Evolutionary conservation across 257 asterid species (phyloP), one percentile per base, ranked within the genome.

Genomic region (Petunia secreta): DNA sequence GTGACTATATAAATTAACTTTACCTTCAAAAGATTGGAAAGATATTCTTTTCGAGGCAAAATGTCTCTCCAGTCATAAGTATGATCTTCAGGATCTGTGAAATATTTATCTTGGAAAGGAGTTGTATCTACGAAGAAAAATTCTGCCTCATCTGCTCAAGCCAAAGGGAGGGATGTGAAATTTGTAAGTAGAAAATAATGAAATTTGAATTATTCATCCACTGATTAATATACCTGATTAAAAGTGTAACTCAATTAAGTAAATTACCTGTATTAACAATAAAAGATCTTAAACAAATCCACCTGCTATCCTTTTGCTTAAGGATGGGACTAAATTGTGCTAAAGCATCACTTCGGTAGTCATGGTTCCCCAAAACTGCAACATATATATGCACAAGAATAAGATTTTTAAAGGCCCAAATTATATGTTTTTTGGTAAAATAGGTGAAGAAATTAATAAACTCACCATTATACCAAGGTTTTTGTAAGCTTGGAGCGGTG

Each of bases 291-390:
- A 44, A 55, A 75, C 98, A 93, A 48, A 57, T 54, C 97, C 98
- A 93, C 63, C 93, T 85, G 4, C 3, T 79, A n/a, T 93, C 98
- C 52, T 67, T 83, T 55, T 82, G 79, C 5, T 44, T 85, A 0
- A 90, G 95, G 13, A 41, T 69, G 4, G 87, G 84, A 75, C 91
- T 92, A 74, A 91, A 57, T 68, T 93, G 98, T 50, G 94, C 95
- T 78, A 77, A 83, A 3, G 85, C 85, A 43, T 83, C 85, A 2
- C 98, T 97, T 78, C 80, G 83, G 14, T 91, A 93, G 41, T 93
- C 97, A 68, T 93, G 98, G 84, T 91, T 93, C 36, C 98, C 98
- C 58, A 93, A 84, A 77, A 93, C 98, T 93, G 84, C 82, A 81
- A 34, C 48, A 25, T 4, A 68, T 44, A 4, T 1, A 44, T 44